Conservation (phyloP, 164 flowering plant genomes). For the Berberis vulgaris region DNA sequence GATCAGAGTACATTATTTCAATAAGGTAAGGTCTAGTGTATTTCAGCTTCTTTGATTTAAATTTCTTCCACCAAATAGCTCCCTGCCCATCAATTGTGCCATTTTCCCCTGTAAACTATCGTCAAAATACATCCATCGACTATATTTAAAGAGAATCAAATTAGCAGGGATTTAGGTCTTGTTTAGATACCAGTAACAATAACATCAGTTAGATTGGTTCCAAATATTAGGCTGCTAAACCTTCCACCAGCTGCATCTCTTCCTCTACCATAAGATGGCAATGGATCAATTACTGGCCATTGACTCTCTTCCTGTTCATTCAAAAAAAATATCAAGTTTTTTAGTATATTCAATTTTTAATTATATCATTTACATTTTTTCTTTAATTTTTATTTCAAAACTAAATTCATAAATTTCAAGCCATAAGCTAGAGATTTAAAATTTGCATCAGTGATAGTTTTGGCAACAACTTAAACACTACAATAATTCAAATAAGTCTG, state of each 20-base stretch:
- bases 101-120: slow-evolving; percentile 42
- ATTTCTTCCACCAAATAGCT: slow-evolving; percentile 68
- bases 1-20: slow-evolving; percentile 54
- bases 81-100: slow-evolving; percentile 83
- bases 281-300: slow-evolving; percentile 1
- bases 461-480: too few species aligned
- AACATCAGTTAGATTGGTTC: slow-evolving; percentile 81
- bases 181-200: slow-evolving; percentile 48
- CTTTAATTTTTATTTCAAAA: too few species aligned
- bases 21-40: slow-evolving; percentile 75
- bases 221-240: slow-evolving; percentile 55
- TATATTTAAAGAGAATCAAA: background rate
- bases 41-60: slow-evolving; percentile 36
- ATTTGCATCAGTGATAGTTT: too few species aligned
- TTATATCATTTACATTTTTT: too few species aligned
- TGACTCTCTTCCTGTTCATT: background rate
- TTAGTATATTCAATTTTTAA: too few species aligned
- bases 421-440: too few species aligned
- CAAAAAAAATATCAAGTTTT: background rate
- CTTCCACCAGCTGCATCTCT: slow-evolving; percentile 17
- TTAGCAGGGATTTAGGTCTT: background rate
- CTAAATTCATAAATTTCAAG: too few species aligned
- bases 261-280: slow-evolving; percentile 2
- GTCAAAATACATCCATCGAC: background rate
- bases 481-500: too few species aligned